phyloP scores from a whole-genome alignment of 306 rosid species.

The Abrus precatorius region DNA sequence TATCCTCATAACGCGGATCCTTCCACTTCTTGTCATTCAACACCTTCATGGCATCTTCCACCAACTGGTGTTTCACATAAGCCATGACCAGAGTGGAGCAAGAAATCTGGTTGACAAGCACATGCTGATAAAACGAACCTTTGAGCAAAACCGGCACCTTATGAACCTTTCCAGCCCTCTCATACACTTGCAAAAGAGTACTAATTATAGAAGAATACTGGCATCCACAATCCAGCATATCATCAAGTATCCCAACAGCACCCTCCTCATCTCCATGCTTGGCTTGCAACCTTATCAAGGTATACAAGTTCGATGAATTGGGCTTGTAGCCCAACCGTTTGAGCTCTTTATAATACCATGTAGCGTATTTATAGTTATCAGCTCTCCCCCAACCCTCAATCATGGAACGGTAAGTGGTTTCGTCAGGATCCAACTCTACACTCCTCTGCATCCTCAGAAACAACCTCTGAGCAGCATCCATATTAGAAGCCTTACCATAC shows the following conservation, averaged over 20 bases:
- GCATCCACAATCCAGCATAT: slow-evolving; percentile 79
- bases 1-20: slow-evolving; percentile 72
- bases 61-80: slow-evolving; percentile 79
- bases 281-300: slow-evolving; percentile 80
- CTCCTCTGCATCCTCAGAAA: slow-evolving; percentile 56
- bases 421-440: slow-evolving; percentile 76
- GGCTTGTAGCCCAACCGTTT: slow-evolving; percentile 72
- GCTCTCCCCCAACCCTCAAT: slow-evolving; percentile 98
- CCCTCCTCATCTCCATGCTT: slow-evolving; percentile 75
- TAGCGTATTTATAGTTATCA: slow-evolving; percentile 65
- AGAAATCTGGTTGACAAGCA: slow-evolving; percentile 78
- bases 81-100: slow-evolving; percentile 88
- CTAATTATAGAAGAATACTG: slow-evolving; percentile 74
- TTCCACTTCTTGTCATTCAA: slow-evolving; percentile 79
- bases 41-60: slow-evolving; percentile 72
- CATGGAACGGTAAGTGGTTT: slow-evolving; percentile 89
- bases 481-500: slow-evolving; percentile 80
- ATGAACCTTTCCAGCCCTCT: slow-evolving; percentile 72
- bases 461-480: slow-evolving; percentile 77
- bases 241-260: slow-evolving; percentile 65
- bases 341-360: slow-evolving; percentile 66
- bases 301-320: slow-evolving; percentile 80
- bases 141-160: slow-evolving; percentile 71
- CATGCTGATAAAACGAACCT: slow-evolving; percentile 67
- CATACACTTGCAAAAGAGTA: slow-evolving; percentile 76